A percentile compares a stretch with the other conserved stretches of the same genome.
These are phyloP conservation scores for Schizopora paradoxa DNA, from an alignment of 1,284 basidiomycete species.

Conservation along the genomic window DNA sequence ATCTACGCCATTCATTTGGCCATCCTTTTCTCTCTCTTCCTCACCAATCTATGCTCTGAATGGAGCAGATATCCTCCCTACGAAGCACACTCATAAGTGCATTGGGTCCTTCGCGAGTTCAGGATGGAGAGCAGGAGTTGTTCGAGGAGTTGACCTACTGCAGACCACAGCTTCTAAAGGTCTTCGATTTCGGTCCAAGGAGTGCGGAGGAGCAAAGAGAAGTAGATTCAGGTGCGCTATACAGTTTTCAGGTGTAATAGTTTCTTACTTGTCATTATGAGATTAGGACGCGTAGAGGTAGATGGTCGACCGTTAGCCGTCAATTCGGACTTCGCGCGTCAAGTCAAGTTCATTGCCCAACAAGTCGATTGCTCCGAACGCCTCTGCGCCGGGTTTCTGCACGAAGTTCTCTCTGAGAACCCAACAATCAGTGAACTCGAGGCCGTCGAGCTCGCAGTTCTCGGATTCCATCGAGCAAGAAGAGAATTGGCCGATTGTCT, in stretches of 20 bases:
- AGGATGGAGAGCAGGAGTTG: conserved; percentile 62
- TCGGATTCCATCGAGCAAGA: conserved; percentile 62
- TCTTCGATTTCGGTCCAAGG: conserved; percentile 60
- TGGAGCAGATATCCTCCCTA: conserved; percentile 32
- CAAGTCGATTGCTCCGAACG: conserved; percentile 76
- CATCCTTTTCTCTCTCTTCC: too few relatives aligned
- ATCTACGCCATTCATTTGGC: too few relatives aligned
- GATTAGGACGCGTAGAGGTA: conserved; percentile 54
- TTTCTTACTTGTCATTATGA: neutral
- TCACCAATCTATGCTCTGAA: neutral
- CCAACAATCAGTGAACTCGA: conserved; percentile 54
- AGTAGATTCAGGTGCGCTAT: conserved; percentile 60
- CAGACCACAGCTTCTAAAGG: conserved; percentile 51
- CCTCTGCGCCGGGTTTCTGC: conserved; percentile 64
- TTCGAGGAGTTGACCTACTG: conserved; percentile 68
- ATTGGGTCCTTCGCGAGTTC: conserved; percentile 34
- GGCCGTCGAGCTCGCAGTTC: conserved; percentile 58
- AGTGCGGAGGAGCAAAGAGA: conserved; percentile 62
- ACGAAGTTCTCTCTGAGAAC: conserved; percentile 54
- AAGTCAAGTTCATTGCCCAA: conserved; percentile 68
- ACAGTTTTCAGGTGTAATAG: neutral
- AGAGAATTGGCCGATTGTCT: conserved; percentile 65
- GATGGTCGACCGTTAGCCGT: conserved; percentile 57
- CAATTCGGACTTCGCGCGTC: conserved; percentile 70
- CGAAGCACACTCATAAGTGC: conserved; percentile 37